Conservation (phyloP, 78 protist genomes). For the Guillardia theta region DNA sequence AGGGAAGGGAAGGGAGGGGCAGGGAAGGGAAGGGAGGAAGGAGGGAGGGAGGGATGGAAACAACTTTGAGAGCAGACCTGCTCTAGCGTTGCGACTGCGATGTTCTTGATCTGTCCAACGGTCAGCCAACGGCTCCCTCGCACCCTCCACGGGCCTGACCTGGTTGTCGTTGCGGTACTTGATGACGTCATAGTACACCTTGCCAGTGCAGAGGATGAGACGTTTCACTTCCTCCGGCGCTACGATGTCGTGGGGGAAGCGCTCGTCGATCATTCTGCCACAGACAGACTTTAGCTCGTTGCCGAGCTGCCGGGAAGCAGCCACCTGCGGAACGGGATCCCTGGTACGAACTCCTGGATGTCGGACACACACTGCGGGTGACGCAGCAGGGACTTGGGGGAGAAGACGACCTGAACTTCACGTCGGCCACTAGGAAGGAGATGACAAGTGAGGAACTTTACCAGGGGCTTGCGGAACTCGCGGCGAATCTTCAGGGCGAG, state of each 20-base stretch:
- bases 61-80: too few species aligned
- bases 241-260: too few species aligned
- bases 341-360: conserved; percentile 64
- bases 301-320: too few species aligned
- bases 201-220: conserved; percentile 86
- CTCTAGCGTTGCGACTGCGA: conserved; percentile 35
- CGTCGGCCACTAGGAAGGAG: too few species aligned
- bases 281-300: too few species aligned
- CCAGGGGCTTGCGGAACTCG: conserved; percentile 95
- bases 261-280: too few species aligned
- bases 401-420: conserved; percentile 77
- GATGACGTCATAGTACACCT: conserved; percentile 3
- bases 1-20: too few species aligned
- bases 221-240: conserved; percentile 71
- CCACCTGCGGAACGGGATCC: conserved; percentile 69
- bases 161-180: neutral
- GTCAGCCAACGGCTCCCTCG: too few species aligned
- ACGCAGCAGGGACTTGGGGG: conserved; percentile 84
- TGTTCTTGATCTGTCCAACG: conserved; percentile 38
- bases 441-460: too few species aligned
- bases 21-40: too few species aligned
- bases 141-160: too few species aligned
- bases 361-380: conserved; percentile 56
- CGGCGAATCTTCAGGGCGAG: conserved; percentile 37
- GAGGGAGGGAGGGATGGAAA: too few species aligned